Percentiles rank a stretch among this genome's conserved stretches.
These are phyloP conservation scores for Metschnikowia noctiluminum DNA, from an alignment of 805 yeast genomes.

Conservation along the genomic window DNA sequence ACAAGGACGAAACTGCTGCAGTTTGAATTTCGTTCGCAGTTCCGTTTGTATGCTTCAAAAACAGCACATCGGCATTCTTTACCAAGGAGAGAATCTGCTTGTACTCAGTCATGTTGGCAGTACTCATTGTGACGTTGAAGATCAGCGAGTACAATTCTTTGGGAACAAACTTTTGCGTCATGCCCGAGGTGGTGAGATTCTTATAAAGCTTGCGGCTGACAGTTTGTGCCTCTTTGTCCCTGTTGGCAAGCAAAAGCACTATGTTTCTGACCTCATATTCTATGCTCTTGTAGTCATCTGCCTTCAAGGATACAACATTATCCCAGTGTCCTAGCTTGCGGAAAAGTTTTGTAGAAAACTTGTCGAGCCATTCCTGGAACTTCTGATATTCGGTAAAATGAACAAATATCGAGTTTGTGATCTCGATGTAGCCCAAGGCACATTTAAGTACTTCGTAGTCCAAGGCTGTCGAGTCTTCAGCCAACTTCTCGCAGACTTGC, in stretches of 20 bases:
- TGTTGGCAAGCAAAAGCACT: constrained; percentile 39
- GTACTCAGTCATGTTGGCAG: constrained; percentile 48
- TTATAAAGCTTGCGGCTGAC: constrained; percentile 45
- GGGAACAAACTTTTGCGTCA: constrained; percentile 47
- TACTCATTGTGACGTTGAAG: constrained; percentile 40
- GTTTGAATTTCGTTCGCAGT: constrained; percentile 45
- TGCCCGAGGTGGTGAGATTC: constrained; percentile 45
- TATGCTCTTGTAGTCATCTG: constrained; percentile 18
- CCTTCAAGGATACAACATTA: constrained; percentile 7
- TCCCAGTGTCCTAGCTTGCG: constrained; percentile 29
- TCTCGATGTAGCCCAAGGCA: constrained; percentile 33
- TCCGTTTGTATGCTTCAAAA: constrained; percentile 35
- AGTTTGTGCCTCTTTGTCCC: constrained; percentile 24
- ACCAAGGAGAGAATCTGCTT: constrained; percentile 55
- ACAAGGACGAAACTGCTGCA: constrained; percentile 53
- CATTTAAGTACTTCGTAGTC: constrained; percentile 34
- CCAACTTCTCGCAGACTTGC: constrained; percentile 25
- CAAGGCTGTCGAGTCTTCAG: constrained; percentile 20
- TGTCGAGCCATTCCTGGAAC: constrained; percentile 24
- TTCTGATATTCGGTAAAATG: constrained; percentile 26
- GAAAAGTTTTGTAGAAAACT: constrained; percentile 18
- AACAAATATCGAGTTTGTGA: constrained; percentile 29
- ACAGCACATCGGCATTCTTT: constrained; percentile 47
- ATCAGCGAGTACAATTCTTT: constrained; percentile 45
- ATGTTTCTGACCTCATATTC: constrained; percentile 46